Conservation (phyloP, 2,329 filamentous ascomycete genomes). For the Dryadomyces quercivorus region DNA sequence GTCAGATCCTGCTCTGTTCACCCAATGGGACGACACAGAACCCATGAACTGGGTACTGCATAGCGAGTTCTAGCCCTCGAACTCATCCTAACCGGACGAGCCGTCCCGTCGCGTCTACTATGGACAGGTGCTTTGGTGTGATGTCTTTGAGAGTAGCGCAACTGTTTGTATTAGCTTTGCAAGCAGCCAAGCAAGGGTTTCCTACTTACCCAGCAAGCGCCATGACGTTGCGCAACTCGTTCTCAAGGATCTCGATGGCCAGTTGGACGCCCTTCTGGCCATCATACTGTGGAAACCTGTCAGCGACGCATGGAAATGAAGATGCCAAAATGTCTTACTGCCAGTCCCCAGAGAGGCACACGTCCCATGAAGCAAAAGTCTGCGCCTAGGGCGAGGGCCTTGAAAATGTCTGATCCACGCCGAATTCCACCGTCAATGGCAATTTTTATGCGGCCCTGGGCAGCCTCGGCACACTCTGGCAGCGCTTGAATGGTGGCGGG, state of each 20-base stretch:
- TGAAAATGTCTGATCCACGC: conserved; percentile 42
- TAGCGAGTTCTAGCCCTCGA: neutral
- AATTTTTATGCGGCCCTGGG: conserved; percentile 37
- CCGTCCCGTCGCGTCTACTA: neutral
- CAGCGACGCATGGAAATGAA: neutral
- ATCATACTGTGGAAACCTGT: neutral
- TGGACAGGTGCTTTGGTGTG: neutral
- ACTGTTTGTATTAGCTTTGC: neutral
- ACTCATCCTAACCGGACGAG: neutral
- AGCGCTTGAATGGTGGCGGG: conserved; percentile 30
- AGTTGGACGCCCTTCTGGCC: neutral
- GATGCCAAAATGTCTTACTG: neutral
- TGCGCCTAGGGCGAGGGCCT: conserved; percentile 39
- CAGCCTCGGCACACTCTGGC: conserved; percentile 29
- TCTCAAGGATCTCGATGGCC: neutral
- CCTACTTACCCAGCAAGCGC: neutral
- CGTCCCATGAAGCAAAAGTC: conserved; percentile 35
- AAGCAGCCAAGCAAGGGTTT: neutral
- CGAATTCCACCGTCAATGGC: conserved; percentile 41
- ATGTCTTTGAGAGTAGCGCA: neutral
- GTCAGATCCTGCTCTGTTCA: no score
- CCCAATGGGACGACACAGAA: no score
- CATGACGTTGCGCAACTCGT: neutral
- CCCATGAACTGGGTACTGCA: no score
- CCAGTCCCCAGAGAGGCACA: conserved; percentile 33